Base-by-base conservation (phyloP, 1,284 basidiomycete species). In the Cryptococcus maquisensis region DNA sequence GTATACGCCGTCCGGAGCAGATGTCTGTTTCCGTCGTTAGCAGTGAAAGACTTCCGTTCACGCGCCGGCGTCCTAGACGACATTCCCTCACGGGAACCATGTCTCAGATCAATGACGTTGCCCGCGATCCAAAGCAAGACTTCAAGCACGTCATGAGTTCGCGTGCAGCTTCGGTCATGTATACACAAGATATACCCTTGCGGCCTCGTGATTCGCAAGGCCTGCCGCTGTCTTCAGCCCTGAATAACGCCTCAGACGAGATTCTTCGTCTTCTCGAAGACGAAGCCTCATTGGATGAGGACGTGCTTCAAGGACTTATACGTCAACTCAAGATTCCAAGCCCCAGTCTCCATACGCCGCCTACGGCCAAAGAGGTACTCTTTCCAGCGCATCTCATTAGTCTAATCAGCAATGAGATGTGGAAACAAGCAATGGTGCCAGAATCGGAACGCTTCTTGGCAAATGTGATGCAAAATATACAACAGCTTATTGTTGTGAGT, bases 381-480 rank as follows among this genome's bases (percentile, higher is more conserved):
- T 99, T 98, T 87, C 96, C 96, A 4, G 95, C 96, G n/a, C 98
- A 98, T 75, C 83, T 99, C 56, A 98, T 98, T 77, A 92, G 89
- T 67, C 80, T 98, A 48, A 88, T 97, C 57, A 96, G 93, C 20
- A 99, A 98, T 76, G 96, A 98, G 78, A 98, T 98, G 95, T 99
- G 96, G 96, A 98, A 98, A 79, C 92, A 97, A 68, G 93, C 94
- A 26, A 84, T 99, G 67, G 97, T 98, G 65, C 83, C 86, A 24
- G 95, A 98, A 76, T 96, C 92, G 76, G 96, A 98, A 75, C 83
- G 94, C 38, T 98, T 98, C 84, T 81, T 99, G 57, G 96, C 96
- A 39, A 98, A 97, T 69, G 90, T 98, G 54, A 98, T 98, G 95
- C 94, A 98, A 75, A 90, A 88, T 16, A 88, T 99, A 60, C 96